Evolutionary conservation across 2,329 filamentous ascomycete genomes (phyloP).

Genomic region (Salinomyces thailandicus): DNA sequence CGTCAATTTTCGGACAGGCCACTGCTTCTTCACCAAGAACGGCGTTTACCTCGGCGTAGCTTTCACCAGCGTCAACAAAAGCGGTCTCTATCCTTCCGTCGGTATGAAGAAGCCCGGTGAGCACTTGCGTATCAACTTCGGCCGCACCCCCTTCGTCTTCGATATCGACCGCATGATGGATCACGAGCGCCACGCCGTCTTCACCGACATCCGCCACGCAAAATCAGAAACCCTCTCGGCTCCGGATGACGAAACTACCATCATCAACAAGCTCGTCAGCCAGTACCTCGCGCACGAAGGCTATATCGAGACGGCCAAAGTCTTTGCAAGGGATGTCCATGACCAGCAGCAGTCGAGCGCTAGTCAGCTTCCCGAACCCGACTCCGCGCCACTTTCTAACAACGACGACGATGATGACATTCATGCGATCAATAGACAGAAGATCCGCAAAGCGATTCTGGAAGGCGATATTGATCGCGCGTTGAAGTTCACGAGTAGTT

Average conservation of each 20-base stretch:
- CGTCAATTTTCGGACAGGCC: conserved; percentile 51
- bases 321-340: conserved; percentile 67
- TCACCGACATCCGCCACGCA: conserved; percentile 50
- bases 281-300: conserved; percentile 93
- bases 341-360: conserved; percentile 58
- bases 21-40: conserved; percentile 57
- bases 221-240: conserved; percentile 52
- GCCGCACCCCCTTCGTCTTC: conserved; percentile 68
- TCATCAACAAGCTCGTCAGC: conserved; percentile 72
- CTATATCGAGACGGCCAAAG: conserved; percentile 83
- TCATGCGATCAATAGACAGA: conserved; percentile 75
- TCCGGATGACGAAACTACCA: conserved; percentile 58
- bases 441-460: conserved; percentile 72
- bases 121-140: conserved; percentile 51
- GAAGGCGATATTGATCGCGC: conserved; percentile 88
- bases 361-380: conserved; percentile 36
- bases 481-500: conserved; percentile 65
- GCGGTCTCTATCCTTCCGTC: conserved; percentile 55
- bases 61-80: conserved; percentile 52
- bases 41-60: conserved; percentile 51
- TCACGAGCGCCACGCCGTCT: conserved; percentile 50
- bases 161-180: conserved; percentile 81
- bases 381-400: too few relatives aligned
- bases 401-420: conserved; percentile 62
- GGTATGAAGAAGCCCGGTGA: conserved; percentile 57